Evolutionary conservation across 1,139 yeast species (phyloP).

Genomic region (Ogataea hybrid): DNA sequence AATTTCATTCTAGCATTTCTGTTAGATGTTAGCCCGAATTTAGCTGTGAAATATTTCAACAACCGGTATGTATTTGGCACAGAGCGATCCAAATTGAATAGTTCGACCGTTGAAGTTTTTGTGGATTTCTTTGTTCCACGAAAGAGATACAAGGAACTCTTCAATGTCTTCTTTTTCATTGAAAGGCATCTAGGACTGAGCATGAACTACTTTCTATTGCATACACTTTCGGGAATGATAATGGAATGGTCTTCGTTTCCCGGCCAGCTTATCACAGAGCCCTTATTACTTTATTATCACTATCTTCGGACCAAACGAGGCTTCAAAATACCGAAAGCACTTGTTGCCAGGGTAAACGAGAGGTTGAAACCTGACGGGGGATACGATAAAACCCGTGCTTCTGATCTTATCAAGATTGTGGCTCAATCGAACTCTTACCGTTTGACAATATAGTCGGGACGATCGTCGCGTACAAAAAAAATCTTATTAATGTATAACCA

Average conservation of each 20-base stretch:
- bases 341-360: neutral
- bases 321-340: neutral
- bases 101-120: neutral
- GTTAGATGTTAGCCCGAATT: neutral
- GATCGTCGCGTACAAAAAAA: neutral
- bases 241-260: conserved; percentile 7
- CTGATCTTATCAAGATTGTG: neutral
- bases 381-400: neutral
- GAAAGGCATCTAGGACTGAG: neutral
- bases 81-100: neutral
- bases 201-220: neutral
- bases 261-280: neutral
- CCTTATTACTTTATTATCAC: neutral
- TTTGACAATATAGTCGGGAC: conserved; percentile 1
- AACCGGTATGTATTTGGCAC: neutral
- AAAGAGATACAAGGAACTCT: neutral
- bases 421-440: neutral
- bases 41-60: conserved; percentile 5
- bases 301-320: neutral
- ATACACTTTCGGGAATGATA: conserved; percentile 4
- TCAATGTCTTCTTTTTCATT: neutral
- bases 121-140: conserved; percentile 1
- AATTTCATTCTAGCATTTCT: conserved; percentile 9
- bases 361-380: neutral
- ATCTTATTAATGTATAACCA: conserved; percentile 3